These are phyloP conservation scores for Apium graveolens DNA, from an alignment of 129 eudicot genomes.

Conservation along the genomic window DNA sequence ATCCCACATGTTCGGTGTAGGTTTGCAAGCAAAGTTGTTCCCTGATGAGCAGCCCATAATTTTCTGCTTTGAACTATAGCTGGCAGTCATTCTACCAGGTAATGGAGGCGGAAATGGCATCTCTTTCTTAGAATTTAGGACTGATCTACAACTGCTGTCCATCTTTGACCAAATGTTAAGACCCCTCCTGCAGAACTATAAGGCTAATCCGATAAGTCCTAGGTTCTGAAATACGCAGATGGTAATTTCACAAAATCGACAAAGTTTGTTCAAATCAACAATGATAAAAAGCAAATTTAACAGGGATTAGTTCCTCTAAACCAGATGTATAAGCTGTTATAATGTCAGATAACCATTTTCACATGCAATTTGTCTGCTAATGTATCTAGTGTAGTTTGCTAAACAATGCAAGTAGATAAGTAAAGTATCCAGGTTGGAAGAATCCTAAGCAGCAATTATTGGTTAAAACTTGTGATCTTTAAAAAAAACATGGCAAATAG, in stretches of 20 bases:
- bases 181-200: conserved; percentile 1
- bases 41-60: not conserved
- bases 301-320: not conserved
- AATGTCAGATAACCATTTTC: not conserved
- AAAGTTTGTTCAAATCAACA: not conserved
- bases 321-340: not conserved
- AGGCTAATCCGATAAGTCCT: not conserved
- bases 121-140: not conserved
- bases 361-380: not conserved
- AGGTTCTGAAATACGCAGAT: not conserved
- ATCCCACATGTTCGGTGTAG: conserved; percentile 45
- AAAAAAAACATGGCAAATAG: not conserved
- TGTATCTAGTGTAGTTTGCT: not conserved
- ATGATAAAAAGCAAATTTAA: not conserved
- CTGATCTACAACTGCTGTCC: not conserved
- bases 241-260: not conserved
- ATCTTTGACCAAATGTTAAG: not conserved
- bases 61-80: not conserved
- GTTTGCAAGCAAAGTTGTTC: conserved; percentile 3
- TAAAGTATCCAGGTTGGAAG: not conserved
- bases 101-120: conserved; percentile 9
- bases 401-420: not conserved
- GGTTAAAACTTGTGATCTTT: not conserved
- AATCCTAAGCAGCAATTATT: not conserved
- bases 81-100: not conserved